Evolutionary conservation across 768 basidiomycete species (phyloP).

Genomic region (Tricholomella constricta): DNA sequence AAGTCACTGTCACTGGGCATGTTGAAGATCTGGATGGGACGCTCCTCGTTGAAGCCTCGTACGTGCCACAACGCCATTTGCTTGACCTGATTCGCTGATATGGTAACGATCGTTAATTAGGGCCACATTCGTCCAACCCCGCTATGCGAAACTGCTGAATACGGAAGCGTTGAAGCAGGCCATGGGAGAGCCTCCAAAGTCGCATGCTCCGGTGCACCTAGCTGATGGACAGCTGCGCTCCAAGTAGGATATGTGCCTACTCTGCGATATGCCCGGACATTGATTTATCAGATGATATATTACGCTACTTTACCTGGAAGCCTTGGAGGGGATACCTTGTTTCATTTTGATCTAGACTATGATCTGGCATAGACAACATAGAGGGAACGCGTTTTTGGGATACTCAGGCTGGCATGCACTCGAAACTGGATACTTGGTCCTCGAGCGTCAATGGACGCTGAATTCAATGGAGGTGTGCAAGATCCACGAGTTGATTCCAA

Average conservation of each 20-base stretch:
- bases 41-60: conserved; percentile 82
- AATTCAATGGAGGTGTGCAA: no score
- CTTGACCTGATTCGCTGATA: background rate
- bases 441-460: no score
- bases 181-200: conserved; percentile 59
- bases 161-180: conserved; percentile 58
- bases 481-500: no score
- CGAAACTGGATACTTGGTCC: no score
- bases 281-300: background rate
- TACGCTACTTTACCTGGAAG: background rate
- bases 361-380: background rate
- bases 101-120: conserved; percentile 36
- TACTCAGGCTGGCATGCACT: no score
- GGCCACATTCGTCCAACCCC: conserved; percentile 86
- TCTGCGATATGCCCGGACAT: background rate
- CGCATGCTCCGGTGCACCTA: conserved; percentile 37
- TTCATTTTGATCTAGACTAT: background rate
- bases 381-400: background rate
- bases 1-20: conserved; percentile 65
- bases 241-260: background rate
- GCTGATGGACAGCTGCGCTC: conserved; percentile 36
- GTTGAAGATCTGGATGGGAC: conserved; percentile 86
- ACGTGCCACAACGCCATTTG: conserved; percentile 30
- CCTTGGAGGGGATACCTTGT: background rate
- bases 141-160: conserved; percentile 78